Conservation (phyloP, 345 rosid genomes). For the Sonneratia caseolaris region DNA sequence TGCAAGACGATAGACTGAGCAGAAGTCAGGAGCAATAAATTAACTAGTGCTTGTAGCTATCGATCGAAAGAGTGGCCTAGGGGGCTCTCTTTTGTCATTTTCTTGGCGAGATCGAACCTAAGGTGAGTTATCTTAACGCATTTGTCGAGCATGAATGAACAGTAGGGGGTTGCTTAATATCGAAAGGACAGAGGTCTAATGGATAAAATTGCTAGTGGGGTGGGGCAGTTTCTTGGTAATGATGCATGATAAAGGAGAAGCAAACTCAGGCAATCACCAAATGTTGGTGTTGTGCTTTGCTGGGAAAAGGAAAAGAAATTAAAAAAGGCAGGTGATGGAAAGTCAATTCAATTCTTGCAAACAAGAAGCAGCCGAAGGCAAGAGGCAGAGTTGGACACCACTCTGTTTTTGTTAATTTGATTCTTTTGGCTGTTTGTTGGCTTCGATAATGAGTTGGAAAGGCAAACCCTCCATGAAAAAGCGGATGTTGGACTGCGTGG, state of each 20-base stretch:
- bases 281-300: neutral
- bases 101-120: neutral
- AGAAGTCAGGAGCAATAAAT: no score
- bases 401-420: neutral
- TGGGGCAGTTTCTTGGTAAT: neutral
- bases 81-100: neutral
- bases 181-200: neutral
- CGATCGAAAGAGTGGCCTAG: neutral
- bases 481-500: constrained; percentile 1
- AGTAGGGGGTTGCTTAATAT: neutral
- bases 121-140: neutral
- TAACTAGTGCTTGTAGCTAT: no score
- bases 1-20: neutral
- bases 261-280: neutral
- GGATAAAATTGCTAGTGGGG: neutral
- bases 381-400: no score
- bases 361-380: neutral
- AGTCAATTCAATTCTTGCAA: neutral
- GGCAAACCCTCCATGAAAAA: neutral
- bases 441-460: neutral
- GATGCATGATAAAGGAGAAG: neutral
- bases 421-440: neutral
- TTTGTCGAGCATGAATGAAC: neutral
- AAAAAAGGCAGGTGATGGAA: neutral
- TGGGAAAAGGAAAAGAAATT: neutral